These are phyloP conservation scores for Pittosporum tobira DNA, from an alignment of 129 eudicot species.

Conservation along the genomic window DNA sequence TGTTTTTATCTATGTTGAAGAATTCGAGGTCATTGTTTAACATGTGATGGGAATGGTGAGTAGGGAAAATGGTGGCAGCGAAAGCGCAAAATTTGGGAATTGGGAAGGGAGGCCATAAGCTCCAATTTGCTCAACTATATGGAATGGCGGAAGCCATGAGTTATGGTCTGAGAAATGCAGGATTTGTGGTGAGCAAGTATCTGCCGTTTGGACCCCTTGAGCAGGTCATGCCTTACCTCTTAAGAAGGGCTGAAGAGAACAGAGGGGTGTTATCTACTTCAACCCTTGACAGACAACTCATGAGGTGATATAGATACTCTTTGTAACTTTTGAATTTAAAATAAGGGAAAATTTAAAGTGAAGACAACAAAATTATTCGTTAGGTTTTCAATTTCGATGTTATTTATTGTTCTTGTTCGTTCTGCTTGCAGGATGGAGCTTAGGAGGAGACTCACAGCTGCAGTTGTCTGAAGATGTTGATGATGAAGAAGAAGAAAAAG, in stretches of 20 bases:
- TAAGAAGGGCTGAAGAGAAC: slow-evolving; percentile 93
- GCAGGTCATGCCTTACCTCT: slow-evolving; percentile 78
- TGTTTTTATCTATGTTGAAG: too few relatives aligned
- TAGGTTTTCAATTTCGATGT: background rate
- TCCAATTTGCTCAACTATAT: slow-evolving; percentile 86
- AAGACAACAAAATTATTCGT: background rate
- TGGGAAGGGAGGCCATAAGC: slow-evolving; percentile 38
- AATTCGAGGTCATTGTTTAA: background rate
- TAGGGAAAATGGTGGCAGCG: slow-evolving; percentile 63
- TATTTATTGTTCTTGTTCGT: background rate
- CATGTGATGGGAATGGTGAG: background rate
- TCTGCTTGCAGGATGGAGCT: slow-evolving; percentile 62
- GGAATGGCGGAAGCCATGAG: slow-evolving; percentile 92
- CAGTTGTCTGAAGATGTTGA: slow-evolving; percentile 4
- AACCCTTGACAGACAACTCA: slow-evolving; percentile 58
- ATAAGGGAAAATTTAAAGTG: background rate
- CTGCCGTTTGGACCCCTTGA: slow-evolving; percentile 89
- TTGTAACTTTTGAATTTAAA: too few relatives aligned
- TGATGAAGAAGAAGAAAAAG: background rate
- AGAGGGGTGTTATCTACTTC: slow-evolving; percentile 72
- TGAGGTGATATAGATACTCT: slow-evolving; percentile 40
- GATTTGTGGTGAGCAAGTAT: slow-evolving; percentile 84
- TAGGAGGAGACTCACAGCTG: slow-evolving; percentile 53
- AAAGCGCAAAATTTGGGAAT: slow-evolving; percentile 72
- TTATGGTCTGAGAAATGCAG: slow-evolving; percentile 71